Base-by-base conservation (phyloP, 73 alveolate species). In the Paramecium bursaria region DNA sequence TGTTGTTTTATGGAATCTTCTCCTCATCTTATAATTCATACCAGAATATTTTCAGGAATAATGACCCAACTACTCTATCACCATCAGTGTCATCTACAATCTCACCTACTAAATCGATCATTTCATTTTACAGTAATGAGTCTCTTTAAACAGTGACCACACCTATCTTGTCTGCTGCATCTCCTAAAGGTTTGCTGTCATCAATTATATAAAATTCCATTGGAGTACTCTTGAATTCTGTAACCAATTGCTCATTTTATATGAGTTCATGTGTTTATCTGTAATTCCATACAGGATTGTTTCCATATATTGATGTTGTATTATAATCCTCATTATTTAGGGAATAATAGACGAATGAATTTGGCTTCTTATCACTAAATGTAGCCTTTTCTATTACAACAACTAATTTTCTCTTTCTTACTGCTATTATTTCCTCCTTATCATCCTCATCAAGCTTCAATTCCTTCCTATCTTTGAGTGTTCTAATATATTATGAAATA, bases 401-500 rank as follows among this genome's bases (percentile, higher is more conserved):
- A 0, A 42, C 44, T n/a, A 67, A 22, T 19, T 67, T 67, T 35
- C 82, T 5, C 27, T 67, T 67, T 19, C 82, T 31, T 9, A 42
- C 82, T 21, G 55, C 82, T 5, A 67, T 51, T 22, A 48, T 35
- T 33, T 46, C 86, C 33, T 48, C 54, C 1, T 31, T 57, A 1
- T 50, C 80, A 22, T 76, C 67, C 44, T 48, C 88, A 27, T 25
- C 14, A 30, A 27, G 35, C 22, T 80, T 82, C 60, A 93, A 91
- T 85, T 87, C 91, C 55, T 86, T 92, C 77, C 91, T 92, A 48
- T 93, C 96, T 51, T 85, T 80, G 85, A 87, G 95, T 91, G 92
- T 77, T 75, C 95, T 94, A 15, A 96, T 79, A 0, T 96, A 93
- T 86, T 96, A 97, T 30, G 74, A 60, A 22, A 96, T 75, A 6